Base-by-base conservation (phyloP, 2,329 filamentous ascomycete genomes). In the Fusarium heterosporum region DNA sequence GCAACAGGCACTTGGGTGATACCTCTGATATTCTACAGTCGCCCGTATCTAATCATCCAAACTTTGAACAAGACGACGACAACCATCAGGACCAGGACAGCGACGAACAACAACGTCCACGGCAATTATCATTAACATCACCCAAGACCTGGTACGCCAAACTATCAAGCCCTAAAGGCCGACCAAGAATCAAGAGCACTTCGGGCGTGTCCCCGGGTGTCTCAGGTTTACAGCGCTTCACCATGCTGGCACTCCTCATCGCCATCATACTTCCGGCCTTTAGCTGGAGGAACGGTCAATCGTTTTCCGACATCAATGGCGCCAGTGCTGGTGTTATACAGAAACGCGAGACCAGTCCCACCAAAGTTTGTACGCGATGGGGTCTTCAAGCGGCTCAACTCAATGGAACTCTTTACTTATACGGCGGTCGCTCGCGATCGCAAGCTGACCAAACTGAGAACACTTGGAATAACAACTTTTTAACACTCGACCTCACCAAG, bases 381-480 rank as follows among this genome's bases (percentile, higher is more conserved):
- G 85, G 85, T 17, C 86, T 89, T 51, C 89, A 91, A 77, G 85
- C 87, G 82, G 87, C 91, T 5, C 75, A 91, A 34, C 83, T 94
- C 16, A 93, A 93, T 67, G 91, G 90, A 14, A 93, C 90, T 0
- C 73, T 93, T 4, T 94, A 92, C 74, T 85, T 93, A 54, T 94
- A 93, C 69, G 91, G 91, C 34, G 92, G 91, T 26, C 84, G 90
- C 68, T 84, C 87, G 14, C 90, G 83, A 48, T 85, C 82, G 2
- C 76, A 82, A 16, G 76, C 82, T 14, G 82, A 83, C 34, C 90
- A 93, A 71, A 83, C 79, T 2, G 77, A 80, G 8, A 80, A 92
- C 72, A 90, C 87, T 2, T 93, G 91, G 91, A 93, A 90, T 69
- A 93, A 93, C 72, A 82, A 93, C 75, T 90, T 94, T 70, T 78